phyloP scores from a whole-genome alignment of 2,329 filamentous ascomycete species.

The Lecanicillium sp. region DNA sequence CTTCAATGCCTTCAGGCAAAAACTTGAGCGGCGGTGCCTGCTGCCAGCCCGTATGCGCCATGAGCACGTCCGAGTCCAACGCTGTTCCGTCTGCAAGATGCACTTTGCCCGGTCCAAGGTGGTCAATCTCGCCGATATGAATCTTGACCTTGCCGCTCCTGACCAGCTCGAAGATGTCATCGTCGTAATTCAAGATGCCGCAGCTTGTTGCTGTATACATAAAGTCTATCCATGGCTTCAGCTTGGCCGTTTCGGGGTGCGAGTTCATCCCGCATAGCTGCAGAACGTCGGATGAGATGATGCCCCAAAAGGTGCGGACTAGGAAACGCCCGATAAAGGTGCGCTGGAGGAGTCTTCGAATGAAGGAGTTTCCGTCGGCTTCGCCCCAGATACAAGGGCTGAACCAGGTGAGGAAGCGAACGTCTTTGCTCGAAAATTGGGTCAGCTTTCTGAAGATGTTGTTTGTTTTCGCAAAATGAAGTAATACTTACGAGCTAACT shows the following conservation, averaged over 20 bases:
- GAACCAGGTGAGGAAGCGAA: slow-evolving; percentile 64
- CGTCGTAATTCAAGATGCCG: slow-evolving; percentile 52
- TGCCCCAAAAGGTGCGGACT: slow-evolving; percentile 48
- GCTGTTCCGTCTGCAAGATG: slow-evolving; percentile 40
- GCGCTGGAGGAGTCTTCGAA: slow-evolving; percentile 48
- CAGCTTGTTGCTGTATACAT: slow-evolving; percentile 47
- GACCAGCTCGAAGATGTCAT: slow-evolving; percentile 48
- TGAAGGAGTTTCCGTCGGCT: slow-evolving; percentile 48
- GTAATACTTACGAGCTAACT: slow-evolving; percentile 43
- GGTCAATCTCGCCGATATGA: slow-evolving; percentile 42
- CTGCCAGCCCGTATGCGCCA: slow-evolving; percentile 53
- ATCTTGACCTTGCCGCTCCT: slow-evolving; percentile 41
- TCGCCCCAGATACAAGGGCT: slow-evolving; percentile 66
- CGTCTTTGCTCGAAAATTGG: slow-evolving; percentile 28
- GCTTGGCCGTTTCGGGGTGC: slow-evolving; percentile 42
- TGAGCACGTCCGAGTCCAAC: slow-evolving; percentile 41
- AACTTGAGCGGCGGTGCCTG: slow-evolving; percentile 44
- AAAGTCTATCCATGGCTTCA: slow-evolving; percentile 42
- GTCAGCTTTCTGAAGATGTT: no score
- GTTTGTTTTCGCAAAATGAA: no score
- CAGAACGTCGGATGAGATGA: slow-evolving; percentile 47
- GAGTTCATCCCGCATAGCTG: slow-evolving; percentile 43
- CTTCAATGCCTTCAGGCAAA: slow-evolving; percentile 35
- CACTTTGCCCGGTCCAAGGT: slow-evolving; percentile 35
- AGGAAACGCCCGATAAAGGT: slow-evolving; percentile 48